phyloP scores from a whole-genome alignment of 805 yeast species.

The Wickerhamiella dianesei region DNA sequence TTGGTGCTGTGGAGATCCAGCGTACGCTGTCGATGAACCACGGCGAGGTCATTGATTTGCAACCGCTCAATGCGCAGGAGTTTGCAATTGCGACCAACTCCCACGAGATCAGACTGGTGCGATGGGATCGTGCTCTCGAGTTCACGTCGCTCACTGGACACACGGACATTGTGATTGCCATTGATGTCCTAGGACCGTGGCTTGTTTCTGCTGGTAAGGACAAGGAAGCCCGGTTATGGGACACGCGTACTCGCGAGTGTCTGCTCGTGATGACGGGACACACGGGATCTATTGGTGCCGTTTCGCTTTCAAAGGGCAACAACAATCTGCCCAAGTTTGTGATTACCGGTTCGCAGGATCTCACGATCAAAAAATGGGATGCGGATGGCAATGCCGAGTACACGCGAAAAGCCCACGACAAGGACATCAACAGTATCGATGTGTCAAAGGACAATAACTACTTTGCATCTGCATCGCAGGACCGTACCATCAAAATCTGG shows the following conservation, averaged over 20 bases:
- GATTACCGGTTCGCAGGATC: slow-evolving; percentile 72
- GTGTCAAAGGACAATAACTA: slow-evolving; percentile 79
- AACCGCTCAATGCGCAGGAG: slow-evolving; percentile 51
- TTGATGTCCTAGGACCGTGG: slow-evolving; percentile 81
- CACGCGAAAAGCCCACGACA: slow-evolving; percentile 93
- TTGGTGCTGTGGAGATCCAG: slow-evolving; percentile 1
- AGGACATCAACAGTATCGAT: slow-evolving; percentile 83
- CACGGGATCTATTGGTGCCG: slow-evolving; percentile 72
- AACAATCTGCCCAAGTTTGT: slow-evolving; percentile 45
- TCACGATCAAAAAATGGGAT: slow-evolving; percentile 76
- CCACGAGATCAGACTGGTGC: slow-evolving; percentile 64
- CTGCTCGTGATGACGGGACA: slow-evolving; percentile 73
- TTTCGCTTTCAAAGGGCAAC: slow-evolving; percentile 46
- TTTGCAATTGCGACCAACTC: slow-evolving; percentile 90
- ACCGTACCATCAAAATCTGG: slow-evolving; percentile 86
- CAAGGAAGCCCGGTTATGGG: slow-evolving; percentile 74
- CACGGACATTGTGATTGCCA: slow-evolving; percentile 63
- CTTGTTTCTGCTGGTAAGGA: slow-evolving; percentile 88
- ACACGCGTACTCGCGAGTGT: slow-evolving; percentile 31
- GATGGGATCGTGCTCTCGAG: slow-evolving; percentile 26
- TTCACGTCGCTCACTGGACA: slow-evolving; percentile 64
- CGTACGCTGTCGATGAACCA: slow-evolving; percentile 69
- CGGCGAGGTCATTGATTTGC: slow-evolving; percentile 86
- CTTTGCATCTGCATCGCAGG: slow-evolving; percentile 90
- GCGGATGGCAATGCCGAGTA: slow-evolving; percentile 49